Percentiles rank a stretch among this genome's conserved stretches.
Conservation (phyloP, 805 yeast species). For the Spencermartinsiella europaea region DNA sequence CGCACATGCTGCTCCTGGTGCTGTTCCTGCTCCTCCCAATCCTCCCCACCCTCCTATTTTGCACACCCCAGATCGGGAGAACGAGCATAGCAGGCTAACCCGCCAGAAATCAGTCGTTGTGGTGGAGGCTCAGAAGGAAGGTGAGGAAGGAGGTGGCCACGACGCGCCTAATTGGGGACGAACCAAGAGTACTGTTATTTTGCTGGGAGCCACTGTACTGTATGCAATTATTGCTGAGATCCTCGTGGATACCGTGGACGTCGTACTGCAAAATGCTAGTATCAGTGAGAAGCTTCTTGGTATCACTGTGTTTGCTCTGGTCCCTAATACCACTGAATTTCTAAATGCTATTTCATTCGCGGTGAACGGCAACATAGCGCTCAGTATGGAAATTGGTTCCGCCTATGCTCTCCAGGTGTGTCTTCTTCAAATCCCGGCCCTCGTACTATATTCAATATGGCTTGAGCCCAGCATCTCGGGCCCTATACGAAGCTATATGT, state of each 20-base stretch:
- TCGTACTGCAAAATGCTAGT: slow-evolving; percentile 71
- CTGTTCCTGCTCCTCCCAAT: slow-evolving; percentile 6
- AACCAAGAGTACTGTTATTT: slow-evolving; percentile 71
- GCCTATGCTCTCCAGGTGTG: slow-evolving; percentile 97
- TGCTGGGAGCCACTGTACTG: slow-evolving; percentile 75
- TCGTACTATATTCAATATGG: slow-evolving; percentile 70
- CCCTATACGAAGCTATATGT: slow-evolving; percentile 35
- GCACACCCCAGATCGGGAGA: too few species aligned
- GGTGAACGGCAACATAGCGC: slow-evolving; percentile 88
- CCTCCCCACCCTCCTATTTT: slow-evolving; percentile 1
- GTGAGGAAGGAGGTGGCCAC: slow-evolving; percentile 56
- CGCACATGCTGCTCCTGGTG: not conserved
- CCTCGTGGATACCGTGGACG: slow-evolving; percentile 86
- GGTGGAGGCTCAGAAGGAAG: slow-evolving; percentile 6
- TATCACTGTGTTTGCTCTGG: slow-evolving; percentile 88
- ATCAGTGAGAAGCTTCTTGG: slow-evolving; percentile 89
- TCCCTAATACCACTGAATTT: slow-evolving; percentile 96
- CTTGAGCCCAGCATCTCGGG: slow-evolving; percentile 35
- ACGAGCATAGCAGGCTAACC: too few species aligned
- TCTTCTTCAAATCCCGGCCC: slow-evolving; percentile 83
- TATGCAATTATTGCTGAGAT: slow-evolving; percentile 95
- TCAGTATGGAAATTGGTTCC: slow-evolving; percentile 96
- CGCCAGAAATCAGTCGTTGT: slow-evolving; percentile 1
- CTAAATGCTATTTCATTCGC: slow-evolving; percentile 97
- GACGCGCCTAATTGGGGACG: slow-evolving; percentile 98